Base-by-base conservation (phyloP, 306 rosid genomes). In the Corylus americana region DNA sequence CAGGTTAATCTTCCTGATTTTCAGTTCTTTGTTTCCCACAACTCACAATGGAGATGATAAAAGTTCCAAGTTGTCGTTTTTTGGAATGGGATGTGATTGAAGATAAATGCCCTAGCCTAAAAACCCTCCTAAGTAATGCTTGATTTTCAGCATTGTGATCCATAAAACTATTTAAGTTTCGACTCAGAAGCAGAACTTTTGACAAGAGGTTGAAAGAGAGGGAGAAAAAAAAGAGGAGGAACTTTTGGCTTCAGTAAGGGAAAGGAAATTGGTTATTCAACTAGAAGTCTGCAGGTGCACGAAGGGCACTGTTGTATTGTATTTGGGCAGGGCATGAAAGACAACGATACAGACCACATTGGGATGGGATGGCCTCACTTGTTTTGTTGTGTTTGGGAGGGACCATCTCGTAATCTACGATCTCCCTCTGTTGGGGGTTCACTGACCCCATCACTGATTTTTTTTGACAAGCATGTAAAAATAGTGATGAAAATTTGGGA, bases 1-100 rank as follows among this genome's bases (percentile, higher is more conserved):
- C 74, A 86, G 64, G 91, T 86, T 35, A 79, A 55, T 48, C 91
- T 78, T 81, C 91, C 83, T 22, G 96, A 91, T 63, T 85, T 79
- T 54, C 80, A 70, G 69, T 86, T 81, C 82, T 90, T 90, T 11
- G 35, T 20, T 55, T 73, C 77, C 71, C 85, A n/a, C 70, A 69
- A 70, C 68, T 81, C 77, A 18, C 85, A 70, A n/a, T 61, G 85
- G 85, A 81, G 88, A 74, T 85, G 63, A 54, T 27, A 53, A 64
- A 63, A 48, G 45, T 74, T 12, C 11, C 70, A 69, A 42, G 67
- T 44, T 55, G 25, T 61, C 27, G 13, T 25, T 54, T 66, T 49
- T 22, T 27, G 74, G 58, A 76, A 79, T 42, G 73, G 55, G 31
- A 55, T 67, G 61, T 71, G 73, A 66, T 66, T 25, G 66, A 71